These are phyloP conservation scores for Xylariaceae sp. DNA, from an alignment of 2,329 filamentous ascomycete genomes.

Conservation along the genomic window DNA sequence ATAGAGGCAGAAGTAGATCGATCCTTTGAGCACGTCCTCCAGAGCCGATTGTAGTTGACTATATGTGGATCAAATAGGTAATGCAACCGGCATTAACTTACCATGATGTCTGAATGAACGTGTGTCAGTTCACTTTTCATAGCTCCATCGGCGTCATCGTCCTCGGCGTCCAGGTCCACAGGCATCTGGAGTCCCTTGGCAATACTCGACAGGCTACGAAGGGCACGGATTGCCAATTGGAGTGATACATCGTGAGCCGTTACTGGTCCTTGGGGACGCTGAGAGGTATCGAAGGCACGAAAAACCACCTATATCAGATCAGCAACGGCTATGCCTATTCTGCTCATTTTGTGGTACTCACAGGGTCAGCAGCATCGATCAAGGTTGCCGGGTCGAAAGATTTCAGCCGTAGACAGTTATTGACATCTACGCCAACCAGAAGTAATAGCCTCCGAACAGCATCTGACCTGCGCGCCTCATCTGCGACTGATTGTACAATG, in stretches of 20 bases:
- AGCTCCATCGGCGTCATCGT: slow-evolving; percentile 9
- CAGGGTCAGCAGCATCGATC: slow-evolving; percentile 17
- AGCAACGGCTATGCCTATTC: slow-evolving; percentile 16
- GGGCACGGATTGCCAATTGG: slow-evolving; percentile 44
- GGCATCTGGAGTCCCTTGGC: slow-evolving; percentile 64
- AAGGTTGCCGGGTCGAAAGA: slow-evolving; percentile 16
- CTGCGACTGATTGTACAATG: slow-evolving; percentile 64
- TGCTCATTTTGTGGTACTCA: slow-evolving; percentile 14
- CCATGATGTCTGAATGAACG: slow-evolving; percentile 41
- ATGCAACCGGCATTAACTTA: too few species aligned
- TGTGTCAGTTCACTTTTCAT: slow-evolving; percentile 13
- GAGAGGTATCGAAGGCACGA: slow-evolving; percentile 20
- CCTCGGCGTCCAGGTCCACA: slow-evolving; percentile 57
- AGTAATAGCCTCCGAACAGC: slow-evolving; percentile 52
- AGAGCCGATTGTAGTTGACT: too few species aligned
- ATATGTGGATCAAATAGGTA: too few species aligned
- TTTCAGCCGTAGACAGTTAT: slow-evolving; percentile 31
- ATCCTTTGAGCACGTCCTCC: too few species aligned
- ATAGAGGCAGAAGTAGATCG: too few species aligned
- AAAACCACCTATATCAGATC: slow-evolving; percentile 17
- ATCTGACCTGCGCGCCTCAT: slow-evolving; percentile 44
- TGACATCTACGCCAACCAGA: slow-evolving; percentile 57
- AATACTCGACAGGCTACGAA: slow-evolving; percentile 63
- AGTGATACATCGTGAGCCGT: slow-evolving; percentile 34
- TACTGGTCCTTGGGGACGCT: slow-evolving; percentile 17